phyloP scores from a whole-genome alignment of 2,329 filamentous ascomycete genomes.

The Neoascochyta sp. region DNA sequence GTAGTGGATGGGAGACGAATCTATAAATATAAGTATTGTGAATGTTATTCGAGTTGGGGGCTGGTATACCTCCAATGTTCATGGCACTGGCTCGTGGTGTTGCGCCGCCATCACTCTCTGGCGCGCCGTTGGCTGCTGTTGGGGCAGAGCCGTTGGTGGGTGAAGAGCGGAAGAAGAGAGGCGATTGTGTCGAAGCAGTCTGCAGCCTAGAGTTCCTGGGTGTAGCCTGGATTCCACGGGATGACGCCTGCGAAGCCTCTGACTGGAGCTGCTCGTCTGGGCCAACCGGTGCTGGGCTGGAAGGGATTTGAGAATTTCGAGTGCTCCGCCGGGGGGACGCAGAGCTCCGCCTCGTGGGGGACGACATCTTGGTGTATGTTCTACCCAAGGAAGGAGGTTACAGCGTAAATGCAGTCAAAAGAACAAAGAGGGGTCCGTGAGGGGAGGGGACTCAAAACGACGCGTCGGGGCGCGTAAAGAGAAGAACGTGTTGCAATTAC shows the following conservation, averaged over 20 bases:
- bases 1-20: conserved; percentile 90
- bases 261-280: conserved; percentile 44
- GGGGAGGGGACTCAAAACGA: conserved; percentile 13
- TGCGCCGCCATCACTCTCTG: conserved; percentile 58
- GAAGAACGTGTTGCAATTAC: no score
- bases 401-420: conserved; percentile 1
- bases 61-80: conserved; percentile 57
- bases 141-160: conserved; percentile 47
- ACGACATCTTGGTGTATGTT: conserved; percentile 53
- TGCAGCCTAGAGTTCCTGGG: conserved; percentile 46
- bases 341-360: conserved; percentile 55
- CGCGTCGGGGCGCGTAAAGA: conserved; percentile 23
- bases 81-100: conserved; percentile 66
- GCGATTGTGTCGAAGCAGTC: conserved; percentile 58
- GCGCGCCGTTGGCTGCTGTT: conserved; percentile 40
- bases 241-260: conserved; percentile 41
- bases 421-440: conserved; percentile 10
- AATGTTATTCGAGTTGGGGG: no score
- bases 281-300: conserved; percentile 47
- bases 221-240: conserved; percentile 42
- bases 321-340: conserved; percentile 54
- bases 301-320: conserved; percentile 53
- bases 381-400: conserved; percentile 6
- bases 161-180: conserved; percentile 70
- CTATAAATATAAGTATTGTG: no score